These are phyloP conservation scores for Lactarius tabidus DNA, from an alignment of 768 basidiomycete genomes.

Conservation along the genomic window DNA sequence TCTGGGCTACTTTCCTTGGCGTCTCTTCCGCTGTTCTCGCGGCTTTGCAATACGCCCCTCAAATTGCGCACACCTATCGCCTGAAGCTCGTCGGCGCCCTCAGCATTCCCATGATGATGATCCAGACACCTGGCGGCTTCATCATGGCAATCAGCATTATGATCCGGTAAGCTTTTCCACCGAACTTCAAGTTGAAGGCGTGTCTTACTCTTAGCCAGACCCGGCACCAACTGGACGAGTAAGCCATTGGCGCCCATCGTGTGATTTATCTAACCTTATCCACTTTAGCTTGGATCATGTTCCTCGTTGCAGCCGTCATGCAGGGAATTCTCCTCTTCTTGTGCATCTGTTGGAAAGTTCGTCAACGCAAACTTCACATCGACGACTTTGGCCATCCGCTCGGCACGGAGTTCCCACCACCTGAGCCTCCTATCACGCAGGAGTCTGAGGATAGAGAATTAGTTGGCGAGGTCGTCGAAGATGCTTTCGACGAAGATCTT, in stretches of 20 bases:
- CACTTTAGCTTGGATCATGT: constrained; percentile 69
- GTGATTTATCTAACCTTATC: background rate
- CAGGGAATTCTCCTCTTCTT: constrained; percentile 78
- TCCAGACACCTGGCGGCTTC: constrained; percentile 87
- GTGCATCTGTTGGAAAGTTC: constrained; percentile 81
- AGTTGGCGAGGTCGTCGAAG: constrained; percentile 23
- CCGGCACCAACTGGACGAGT: constrained; percentile 87
- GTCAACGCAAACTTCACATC: constrained; percentile 69
- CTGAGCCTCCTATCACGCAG: constrained; percentile 19
- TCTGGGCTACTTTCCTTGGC: constrained; percentile 87
- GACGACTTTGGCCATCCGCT: constrained; percentile 85
- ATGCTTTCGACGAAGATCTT: constrained; percentile 25
- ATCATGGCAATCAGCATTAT: constrained; percentile 85
- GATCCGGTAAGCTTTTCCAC: constrained; percentile 43
- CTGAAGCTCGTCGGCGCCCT: constrained; percentile 84
- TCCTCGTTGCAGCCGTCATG: constrained; percentile 76
- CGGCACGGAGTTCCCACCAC: constrained; percentile 11
- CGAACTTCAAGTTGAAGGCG: constrained; percentile 4
- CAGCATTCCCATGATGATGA: constrained; percentile 93
- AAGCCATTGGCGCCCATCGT: constrained; percentile 26
- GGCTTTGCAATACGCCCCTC: constrained; percentile 83
- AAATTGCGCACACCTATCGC: constrained; percentile 74
- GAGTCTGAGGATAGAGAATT: constrained; percentile 22
- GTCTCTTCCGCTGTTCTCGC: constrained; percentile 75
- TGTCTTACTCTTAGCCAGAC: constrained; percentile 37